A percentile compares a stretch with the other conserved stretches of the same genome.
phyloP scores from a whole-genome alignment of 257 asterid species.

The Rhazya stricta region DNA sequence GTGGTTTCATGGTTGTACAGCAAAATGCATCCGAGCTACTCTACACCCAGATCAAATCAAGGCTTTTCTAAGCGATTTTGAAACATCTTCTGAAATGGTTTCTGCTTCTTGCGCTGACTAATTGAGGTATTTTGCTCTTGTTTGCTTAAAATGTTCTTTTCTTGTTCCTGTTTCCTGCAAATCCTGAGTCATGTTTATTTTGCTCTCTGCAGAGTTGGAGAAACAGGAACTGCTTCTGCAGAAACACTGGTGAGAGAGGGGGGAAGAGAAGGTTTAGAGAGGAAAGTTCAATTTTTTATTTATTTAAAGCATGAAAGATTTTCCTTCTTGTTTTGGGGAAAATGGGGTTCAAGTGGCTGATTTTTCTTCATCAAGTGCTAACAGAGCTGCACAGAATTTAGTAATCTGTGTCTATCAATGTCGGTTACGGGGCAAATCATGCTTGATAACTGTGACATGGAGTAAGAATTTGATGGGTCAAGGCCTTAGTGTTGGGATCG shows the following conservation, averaged over 20 bases:
- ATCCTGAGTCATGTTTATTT: constrained; percentile 5
- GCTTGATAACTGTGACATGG: constrained; percentile 39
- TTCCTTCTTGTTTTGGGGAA: constrained; percentile 56
- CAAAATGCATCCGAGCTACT: constrained; percentile 33
- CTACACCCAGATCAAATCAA: constrained; percentile 29
- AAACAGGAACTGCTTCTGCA: constrained; percentile 18
- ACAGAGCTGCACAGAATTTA: constrained; percentile 40
- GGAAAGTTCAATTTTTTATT: constrained; percentile 4
- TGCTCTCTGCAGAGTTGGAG: constrained; percentile 18
- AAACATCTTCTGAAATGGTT: constrained; percentile 22
- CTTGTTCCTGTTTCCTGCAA: neutral
- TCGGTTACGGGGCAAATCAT: constrained; percentile 36
- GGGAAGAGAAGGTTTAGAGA: neutral
- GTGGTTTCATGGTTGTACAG: constrained; percentile 34
- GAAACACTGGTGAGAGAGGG: constrained; percentile 10
- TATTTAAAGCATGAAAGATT: constrained; percentile 35
- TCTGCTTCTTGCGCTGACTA: constrained; percentile 21
- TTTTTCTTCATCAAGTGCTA: constrained; percentile 36
- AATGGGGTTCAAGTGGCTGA: constrained; percentile 56
- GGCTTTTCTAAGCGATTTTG: constrained; percentile 12
- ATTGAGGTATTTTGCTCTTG: constrained; percentile 31
- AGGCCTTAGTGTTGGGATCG: constrained; percentile 41
- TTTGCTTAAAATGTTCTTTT: neutral
- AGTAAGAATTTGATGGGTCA: constrained; percentile 52
- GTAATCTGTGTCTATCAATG: constrained; percentile 39